Evolutionary conservation across 2,329 filamentous ascomycete species (phyloP), one percentile per base, ranked within the genome.

Genomic region (Colletotrichum sp.): DNA sequence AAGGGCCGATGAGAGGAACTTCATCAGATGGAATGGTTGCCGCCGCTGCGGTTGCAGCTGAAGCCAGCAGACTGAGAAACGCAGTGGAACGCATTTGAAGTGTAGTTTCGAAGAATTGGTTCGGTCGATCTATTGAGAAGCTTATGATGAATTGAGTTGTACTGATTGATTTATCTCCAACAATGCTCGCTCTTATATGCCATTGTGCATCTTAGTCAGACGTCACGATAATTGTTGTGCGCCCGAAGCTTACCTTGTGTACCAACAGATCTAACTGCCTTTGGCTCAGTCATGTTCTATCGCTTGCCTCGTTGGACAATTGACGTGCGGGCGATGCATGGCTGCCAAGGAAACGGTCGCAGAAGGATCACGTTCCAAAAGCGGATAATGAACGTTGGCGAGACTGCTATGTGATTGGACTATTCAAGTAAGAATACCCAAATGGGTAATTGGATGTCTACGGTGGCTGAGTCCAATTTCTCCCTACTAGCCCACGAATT

Each of bases 1-100:
- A 73, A 7, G 79, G 79, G 2, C 80, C 80, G 0, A 80, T 48
- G n/a, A 80, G 72, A 9, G 79, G 79, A 9, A 43, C 48, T 69
- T 63, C 21, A 21, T 32, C 61, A 26, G 61, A 21, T 9, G 61
- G 61, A 10, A 12, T 61, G 10, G n/a, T 61, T 16, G 18, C 58
- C 9, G 16, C 28, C 7, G n/a, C 12, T 32, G 58, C 58, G 18
- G 18, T 32, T n/a, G 58, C 28, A 32, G 18, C 12, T 61, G 58
- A n/a, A 21, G 30, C 7, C 26, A 61, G 30, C 5, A 61, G 12
- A 34, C 58, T 4, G 18, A 61, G 30, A 13, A 21, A n/a, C 18
- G 18, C 14, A 34, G 16, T 34, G 58, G 8, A 24, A 24, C 1
- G 30, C 58, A 61, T 61, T 34, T 61, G 16, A 21, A 18, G 7